Percentiles rank a stretch among this genome's conserved stretches.
phyloP scores from a whole-genome alignment of 2,329 filamentous ascomycete genomes.

The Xylaria polymorpha region DNA sequence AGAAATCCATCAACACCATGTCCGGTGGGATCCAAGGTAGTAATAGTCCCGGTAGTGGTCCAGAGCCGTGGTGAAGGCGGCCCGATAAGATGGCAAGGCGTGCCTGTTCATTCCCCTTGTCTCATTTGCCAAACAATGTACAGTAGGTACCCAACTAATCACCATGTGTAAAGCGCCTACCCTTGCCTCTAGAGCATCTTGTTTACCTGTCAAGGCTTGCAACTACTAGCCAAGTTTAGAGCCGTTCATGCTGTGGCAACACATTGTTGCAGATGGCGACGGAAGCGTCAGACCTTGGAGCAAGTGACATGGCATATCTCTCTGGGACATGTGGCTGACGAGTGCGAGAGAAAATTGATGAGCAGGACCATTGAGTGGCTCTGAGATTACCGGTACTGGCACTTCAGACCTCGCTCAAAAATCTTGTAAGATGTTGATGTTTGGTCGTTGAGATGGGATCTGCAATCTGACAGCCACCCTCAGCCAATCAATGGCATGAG shows the following conservation, averaged over 20 bases:
- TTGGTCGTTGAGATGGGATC: conserved; percentile 25
- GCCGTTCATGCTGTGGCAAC: background rate
- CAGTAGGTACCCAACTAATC: background rate
- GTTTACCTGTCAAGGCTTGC: background rate
- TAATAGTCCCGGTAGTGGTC: conserved; percentile 16
- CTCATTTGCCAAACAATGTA: conserved; percentile 20
- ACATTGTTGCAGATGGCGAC: background rate
- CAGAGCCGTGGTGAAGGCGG: conserved; percentile 10
- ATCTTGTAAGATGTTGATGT: conserved; percentile 23
- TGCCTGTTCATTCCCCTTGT: conserved; percentile 24
- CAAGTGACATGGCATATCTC: background rate
- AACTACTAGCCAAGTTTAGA: background rate
- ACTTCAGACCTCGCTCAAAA: conserved; percentile 18
- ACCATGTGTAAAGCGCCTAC: conserved; percentile 1
- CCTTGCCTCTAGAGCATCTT: background rate
- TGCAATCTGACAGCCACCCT: conserved; percentile 33
- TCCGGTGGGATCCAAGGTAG: conserved; percentile 14
- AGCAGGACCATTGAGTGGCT: conserved; percentile 26
- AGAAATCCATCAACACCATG: conserved; percentile 7
- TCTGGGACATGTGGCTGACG: conserved; percentile 4
- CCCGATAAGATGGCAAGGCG: conserved; percentile 20
- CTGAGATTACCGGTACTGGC: conserved; percentile 8
- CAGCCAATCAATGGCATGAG: conserved; percentile 46
- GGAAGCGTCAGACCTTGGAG: background rate
- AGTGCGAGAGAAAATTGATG: conserved; percentile 13